Conservation (phyloP, 23 red algal species). For the Gracilaria caudata region DNA sequence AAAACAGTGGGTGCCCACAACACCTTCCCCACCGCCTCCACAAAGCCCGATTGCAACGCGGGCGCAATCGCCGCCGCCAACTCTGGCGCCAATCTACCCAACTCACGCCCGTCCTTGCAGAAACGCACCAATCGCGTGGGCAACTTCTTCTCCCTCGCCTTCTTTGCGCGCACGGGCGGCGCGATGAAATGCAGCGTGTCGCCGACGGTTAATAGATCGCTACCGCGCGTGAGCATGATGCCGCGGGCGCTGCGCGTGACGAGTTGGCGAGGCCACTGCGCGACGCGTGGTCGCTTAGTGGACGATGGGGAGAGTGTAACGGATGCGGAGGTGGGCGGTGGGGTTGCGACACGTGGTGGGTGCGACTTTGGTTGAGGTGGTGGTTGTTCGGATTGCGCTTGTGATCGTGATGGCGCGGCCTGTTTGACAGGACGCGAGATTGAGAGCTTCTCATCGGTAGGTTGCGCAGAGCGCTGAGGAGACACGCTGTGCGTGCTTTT, state of each 20-base stretch:
- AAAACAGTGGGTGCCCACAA: slow-evolving; percentile 19
- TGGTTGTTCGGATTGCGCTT: no score
- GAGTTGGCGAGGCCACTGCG: slow-evolving; percentile 28
- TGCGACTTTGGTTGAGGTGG: neutral
- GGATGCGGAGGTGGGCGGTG: neutral
- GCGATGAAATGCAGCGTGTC: slow-evolving; percentile 20
- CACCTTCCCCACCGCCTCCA: slow-evolving; percentile 6
- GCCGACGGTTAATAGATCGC: slow-evolving; percentile 14
- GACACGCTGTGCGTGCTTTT: no score
- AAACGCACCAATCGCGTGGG: slow-evolving; percentile 35
- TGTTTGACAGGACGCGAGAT: no score
- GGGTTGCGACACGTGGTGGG: neutral
- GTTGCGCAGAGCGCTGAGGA: no score
- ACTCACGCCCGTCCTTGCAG: slow-evolving; percentile 37
- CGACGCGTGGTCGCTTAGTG: neutral
- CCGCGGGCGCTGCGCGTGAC: slow-evolving; percentile 12
- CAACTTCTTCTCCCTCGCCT: neutral
- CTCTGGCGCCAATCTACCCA: slow-evolving; percentile 38
- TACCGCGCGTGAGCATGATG: slow-evolving; percentile 36
- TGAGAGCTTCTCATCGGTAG: no score
- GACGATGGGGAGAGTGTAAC: neutral
- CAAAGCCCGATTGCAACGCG: slow-evolving; percentile 51
- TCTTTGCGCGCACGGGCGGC: neutral
- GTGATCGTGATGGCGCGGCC: no score
- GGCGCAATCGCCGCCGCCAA: slow-evolving; percentile 30